Base-by-base conservation (phyloP, 345 rosid species). In the rapeseed (Brassica napus) region DNA sequence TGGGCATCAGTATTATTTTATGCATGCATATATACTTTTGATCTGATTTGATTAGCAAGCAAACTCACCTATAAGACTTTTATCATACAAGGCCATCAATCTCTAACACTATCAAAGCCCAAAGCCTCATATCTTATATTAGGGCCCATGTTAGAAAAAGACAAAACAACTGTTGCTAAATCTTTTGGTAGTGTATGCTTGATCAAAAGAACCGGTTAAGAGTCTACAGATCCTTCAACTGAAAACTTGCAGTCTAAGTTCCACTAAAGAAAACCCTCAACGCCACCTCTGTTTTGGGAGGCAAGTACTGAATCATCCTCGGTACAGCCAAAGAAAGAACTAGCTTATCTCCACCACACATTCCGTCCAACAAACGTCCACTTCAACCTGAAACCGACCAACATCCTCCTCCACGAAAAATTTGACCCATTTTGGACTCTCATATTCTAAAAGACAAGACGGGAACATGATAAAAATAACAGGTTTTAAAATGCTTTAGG, bases 321-420 rank as follows among this genome's bases (percentile, higher is more conserved):
- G 97, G 98, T 77, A 87, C 91, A 37, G 96, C 94, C 1, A 87
- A 90, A 61, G 97, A 96, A n/a, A 61, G 97, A 96, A n/a, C 90
- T 94, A 0, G 91, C 93, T 24, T 82, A 92, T 77, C 84, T 94
- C 76, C 98, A 94, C 73, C 94, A 93, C 68, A 85, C 91, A 3
- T 87, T 82, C 82, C 94, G 87, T 16, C 97, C 97, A 23, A 82
- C 97, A 18, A 86, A 88, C 67, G 76, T 94, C 65, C 97, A 94
- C 86, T 92, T 89, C 85, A 90, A 90, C 87, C 69, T 94, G 3
- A 94, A 89, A 65, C 96, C 96, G 21, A 83, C 86, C 67, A 94
- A 94, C 85, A 87, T 94, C 82, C 73, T 94, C 35, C 89, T 94
- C 2, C 96, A 94, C 63, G 92, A 89, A 26, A 85, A 84, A 23